Base-by-base conservation (phyloP, 2,329 filamentous ascomycete genomes). In the Penicillium sp. region DNA sequence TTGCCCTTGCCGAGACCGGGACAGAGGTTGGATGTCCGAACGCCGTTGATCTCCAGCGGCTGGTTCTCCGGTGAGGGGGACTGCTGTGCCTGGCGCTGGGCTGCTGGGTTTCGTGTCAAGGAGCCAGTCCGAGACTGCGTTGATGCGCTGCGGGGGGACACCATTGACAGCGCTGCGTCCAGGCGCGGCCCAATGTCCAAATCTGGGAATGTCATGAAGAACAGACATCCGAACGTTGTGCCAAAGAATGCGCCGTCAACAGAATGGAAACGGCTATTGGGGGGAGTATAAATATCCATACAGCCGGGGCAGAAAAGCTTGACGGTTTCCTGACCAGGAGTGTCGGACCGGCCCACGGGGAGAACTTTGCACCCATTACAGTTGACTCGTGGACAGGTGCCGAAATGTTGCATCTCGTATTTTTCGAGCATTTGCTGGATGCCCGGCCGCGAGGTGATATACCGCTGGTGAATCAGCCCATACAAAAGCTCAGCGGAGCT, bases 381-480 rank as follows among this genome's bases (percentile, higher is more conserved):
- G 75, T 93, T 86, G 55, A 93, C 95, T 56, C 94, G 85, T n/a
- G 94, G 94, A 73, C 94, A 99, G 64, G 88, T 87, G 49, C 94
- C 94, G 70, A 99, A 99, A 77, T 99, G 93, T 58, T 92, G 89
- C 45, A 96, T 82, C 74, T 97, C 93, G 79, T 97, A 99, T 75
- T 99, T 99, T 75, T 99, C 94, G 59, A 92, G 91, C 94, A 99
- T 99, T 73, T 97, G 92, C 76, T 97, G 93, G 67, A 99, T 97
- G 48, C 94, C 94, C 2, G 90, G 91, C 55, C 94, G 84, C 23
- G 92, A 97, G 68, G 92, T 97, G 76, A 99, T 97, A 76, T 97
- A 99, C 53, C 94, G 89, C 74, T 97, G 94, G 77, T 99, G 94
- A 74, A 99, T 99, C 56, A 99, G 84, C 38, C 94, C 94, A 76